These are phyloP conservation scores for Meredithiella fracta DNA, from an alignment of 2,329 filamentous ascomycete species.

Conservation along the genomic window DNA sequence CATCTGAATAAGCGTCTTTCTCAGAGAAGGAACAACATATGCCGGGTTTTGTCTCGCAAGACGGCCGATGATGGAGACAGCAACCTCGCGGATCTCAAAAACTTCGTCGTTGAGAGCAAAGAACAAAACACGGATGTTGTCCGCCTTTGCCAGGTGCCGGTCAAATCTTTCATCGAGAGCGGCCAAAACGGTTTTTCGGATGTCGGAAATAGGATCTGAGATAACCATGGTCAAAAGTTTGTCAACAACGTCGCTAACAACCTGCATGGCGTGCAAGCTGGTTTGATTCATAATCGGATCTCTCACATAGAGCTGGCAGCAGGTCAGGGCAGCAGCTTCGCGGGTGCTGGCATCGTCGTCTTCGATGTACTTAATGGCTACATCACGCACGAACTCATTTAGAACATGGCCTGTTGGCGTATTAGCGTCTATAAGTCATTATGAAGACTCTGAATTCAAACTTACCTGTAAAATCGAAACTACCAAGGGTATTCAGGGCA, in stretches of 20 bases:
- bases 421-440: too few relatives aligned
- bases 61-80: constrained; percentile 90
- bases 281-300: constrained; percentile 98
- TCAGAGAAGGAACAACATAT: constrained; percentile 88
- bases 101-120: constrained; percentile 90
- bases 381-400: constrained; percentile 96
- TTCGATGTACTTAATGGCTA: constrained; percentile 95
- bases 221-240: constrained; percentile 89
- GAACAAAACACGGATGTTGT: constrained; percentile 92
- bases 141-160: constrained; percentile 86
- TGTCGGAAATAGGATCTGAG: constrained; percentile 77
- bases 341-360: constrained; percentile 87
- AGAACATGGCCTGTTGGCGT: constrained; percentile 50
- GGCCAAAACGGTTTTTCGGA: constrained; percentile 71
- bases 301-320: constrained; percentile 90
- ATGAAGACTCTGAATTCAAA: too few relatives aligned
- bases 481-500: constrained; percentile 87
- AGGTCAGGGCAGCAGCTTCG: constrained; percentile 87
- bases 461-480: constrained; percentile 64
- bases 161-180: constrained; percentile 91
- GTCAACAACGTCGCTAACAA: constrained; percentile 95
- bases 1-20: constrained; percentile 90
- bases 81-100: constrained; percentile 81
- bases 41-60: constrained; percentile 84
- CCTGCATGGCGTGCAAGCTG: constrained; percentile 88